Evolutionary conservation across 768 basidiomycete species (phyloP).

Genomic region (Amanita exitialis): DNA sequence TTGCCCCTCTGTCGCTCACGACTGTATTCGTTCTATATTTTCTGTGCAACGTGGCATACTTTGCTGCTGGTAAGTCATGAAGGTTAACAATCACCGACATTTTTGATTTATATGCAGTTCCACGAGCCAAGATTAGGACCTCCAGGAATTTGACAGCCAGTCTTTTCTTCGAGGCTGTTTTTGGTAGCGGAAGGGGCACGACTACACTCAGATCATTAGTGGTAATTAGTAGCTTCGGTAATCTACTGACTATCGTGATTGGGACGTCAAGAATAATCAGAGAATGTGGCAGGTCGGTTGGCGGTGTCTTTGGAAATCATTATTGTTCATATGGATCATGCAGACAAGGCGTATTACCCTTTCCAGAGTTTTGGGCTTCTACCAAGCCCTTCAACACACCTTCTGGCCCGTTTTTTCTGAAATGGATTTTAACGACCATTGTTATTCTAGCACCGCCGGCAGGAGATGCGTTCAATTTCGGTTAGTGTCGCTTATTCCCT

Average conservation of each 20-base stretch:
- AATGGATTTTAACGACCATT: slow-evolving; percentile 35
- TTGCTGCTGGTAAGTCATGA: slow-evolving; percentile 21
- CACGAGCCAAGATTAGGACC: slow-evolving; percentile 29
- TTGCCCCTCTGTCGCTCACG: slow-evolving; percentile 33
- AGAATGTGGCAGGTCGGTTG: slow-evolving; percentile 27
- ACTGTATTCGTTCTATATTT: slow-evolving; percentile 37
- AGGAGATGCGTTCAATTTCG: slow-evolving; percentile 34
- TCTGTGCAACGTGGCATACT: slow-evolving; percentile 34
- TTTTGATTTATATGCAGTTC: slow-evolving; percentile 18
- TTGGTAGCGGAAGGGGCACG: slow-evolving; percentile 26
- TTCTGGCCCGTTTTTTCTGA: slow-evolving; percentile 31
- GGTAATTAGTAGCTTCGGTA: slow-evolving; percentile 30
- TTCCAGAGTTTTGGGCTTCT: slow-evolving; percentile 37
- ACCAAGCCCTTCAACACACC: slow-evolving; percentile 45
- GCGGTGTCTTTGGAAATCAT: slow-evolving; percentile 1
- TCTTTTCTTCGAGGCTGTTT: slow-evolving; percentile 41
- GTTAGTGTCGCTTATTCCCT: slow-evolving; percentile 13
- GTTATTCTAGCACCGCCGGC: slow-evolving; percentile 37
- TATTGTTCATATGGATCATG: not conserved
- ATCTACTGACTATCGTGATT: slow-evolving; percentile 25
- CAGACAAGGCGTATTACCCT: slow-evolving; percentile 44
- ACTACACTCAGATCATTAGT: slow-evolving; percentile 27
- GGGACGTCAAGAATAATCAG: slow-evolving; percentile 35
- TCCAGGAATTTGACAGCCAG: slow-evolving; percentile 37
- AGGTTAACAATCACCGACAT: not conserved